These are phyloP conservation scores for Albizia julibrissin DNA, from an alignment of 306 rosid genomes.

Conservation along the genomic window DNA sequence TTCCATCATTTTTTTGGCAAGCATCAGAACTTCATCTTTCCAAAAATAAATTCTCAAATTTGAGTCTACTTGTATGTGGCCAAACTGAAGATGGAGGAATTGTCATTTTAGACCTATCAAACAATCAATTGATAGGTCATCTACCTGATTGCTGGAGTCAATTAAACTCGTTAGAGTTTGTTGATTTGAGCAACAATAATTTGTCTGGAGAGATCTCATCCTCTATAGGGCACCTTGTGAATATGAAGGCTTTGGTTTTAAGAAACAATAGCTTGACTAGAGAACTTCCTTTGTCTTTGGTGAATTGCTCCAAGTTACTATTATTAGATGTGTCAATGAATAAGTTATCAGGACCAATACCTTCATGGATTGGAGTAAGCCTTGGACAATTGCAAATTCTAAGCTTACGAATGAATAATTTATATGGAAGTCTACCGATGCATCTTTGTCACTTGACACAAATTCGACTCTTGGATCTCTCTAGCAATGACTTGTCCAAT, in stretches of 20 bases:
- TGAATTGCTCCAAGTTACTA: neutral
- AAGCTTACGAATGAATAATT: neutral
- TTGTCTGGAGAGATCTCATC: slow-evolving; percentile 22
- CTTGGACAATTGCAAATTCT: neutral
- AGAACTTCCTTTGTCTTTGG: neutral
- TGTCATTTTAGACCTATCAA: neutral
- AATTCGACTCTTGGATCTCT: neutral
- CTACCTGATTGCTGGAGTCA: neutral
- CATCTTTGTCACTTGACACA: slow-evolving; percentile 2
- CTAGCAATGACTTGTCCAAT: neutral
- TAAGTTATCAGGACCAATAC: slow-evolving; percentile 4
- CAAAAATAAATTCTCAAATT: neutral
- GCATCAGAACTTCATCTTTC: neutral
- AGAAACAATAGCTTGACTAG: slow-evolving; percentile 13
- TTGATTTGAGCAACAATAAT: slow-evolving; percentile 26
- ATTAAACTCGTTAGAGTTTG: neutral
- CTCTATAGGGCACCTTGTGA: neutral
- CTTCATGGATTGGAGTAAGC: slow-evolving; percentile 31
- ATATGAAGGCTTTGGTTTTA: slow-evolving; percentile 3
- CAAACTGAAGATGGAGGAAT: fast-evolving
- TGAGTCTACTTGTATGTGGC: neutral
- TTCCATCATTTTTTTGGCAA: neutral
- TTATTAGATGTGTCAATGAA: slow-evolving; percentile 16
- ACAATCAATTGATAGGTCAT: slow-evolving; percentile 5
- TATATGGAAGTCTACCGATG: neutral